Evolutionary conservation across 2,329 filamentous ascomycete species (phyloP).

Genomic region (Chrysosphaeria jannelii): DNA sequence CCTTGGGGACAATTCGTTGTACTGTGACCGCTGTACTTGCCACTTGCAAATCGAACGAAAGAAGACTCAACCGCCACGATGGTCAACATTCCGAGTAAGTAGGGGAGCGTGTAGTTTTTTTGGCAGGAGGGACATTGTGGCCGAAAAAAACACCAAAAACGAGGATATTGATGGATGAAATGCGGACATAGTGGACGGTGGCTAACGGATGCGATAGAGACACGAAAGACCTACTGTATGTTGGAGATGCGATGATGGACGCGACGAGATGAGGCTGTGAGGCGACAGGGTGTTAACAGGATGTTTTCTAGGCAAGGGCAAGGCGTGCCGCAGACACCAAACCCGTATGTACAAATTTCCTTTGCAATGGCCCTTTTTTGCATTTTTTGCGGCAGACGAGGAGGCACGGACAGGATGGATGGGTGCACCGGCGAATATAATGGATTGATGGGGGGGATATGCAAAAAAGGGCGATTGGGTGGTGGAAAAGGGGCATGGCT

Average conservation of each 20-base stretch:
- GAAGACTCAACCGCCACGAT: conserved; percentile 7
- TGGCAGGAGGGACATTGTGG: background rate
- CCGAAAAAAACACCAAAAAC: background rate
- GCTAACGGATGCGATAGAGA: conserved; percentile 5
- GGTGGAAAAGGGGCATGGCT: too few relatives aligned
- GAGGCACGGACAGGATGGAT: too few relatives aligned
- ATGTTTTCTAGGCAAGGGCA: conserved; percentile 24
- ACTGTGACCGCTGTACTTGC: too few relatives aligned
- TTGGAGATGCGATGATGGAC: too few relatives aligned
- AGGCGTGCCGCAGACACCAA: conserved; percentile 52
- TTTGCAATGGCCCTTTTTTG: too few relatives aligned
- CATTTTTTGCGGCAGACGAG: too few relatives aligned
- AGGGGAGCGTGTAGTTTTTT: too few relatives aligned
- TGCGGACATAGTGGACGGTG: background rate
- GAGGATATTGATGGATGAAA: background rate
- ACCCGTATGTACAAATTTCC: conserved; percentile 12
- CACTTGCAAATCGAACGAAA: too few relatives aligned
- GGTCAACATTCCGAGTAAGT: conserved; percentile 49
- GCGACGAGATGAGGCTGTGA: background rate
- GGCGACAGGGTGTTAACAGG: conserved; percentile 2
- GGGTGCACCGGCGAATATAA: too few relatives aligned
- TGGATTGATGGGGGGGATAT: too few relatives aligned
- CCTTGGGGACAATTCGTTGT: too few relatives aligned
- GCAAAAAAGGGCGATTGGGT: too few relatives aligned
- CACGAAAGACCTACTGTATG: conserved; percentile 6